Conservation (phyloP, 73 alveolate genomes). For the Tetrahymena elliotti region DNA sequence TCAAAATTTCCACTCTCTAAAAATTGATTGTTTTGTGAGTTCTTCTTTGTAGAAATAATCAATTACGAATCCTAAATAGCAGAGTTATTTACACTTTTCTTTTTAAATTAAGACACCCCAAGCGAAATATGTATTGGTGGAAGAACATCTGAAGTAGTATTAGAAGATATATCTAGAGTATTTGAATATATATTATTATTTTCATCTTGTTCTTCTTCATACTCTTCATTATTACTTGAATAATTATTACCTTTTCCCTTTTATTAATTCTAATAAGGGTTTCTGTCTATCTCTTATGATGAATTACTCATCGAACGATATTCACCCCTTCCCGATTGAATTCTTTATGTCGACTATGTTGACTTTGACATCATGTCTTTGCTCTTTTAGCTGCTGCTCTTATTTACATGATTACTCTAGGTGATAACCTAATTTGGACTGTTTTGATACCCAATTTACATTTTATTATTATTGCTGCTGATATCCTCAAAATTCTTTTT, state of each 20-base stretch:
- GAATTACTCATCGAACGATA: not conserved
- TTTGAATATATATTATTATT: not conserved
- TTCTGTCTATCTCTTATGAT: not conserved
- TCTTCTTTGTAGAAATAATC: not conserved
- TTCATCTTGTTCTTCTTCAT: not conserved
- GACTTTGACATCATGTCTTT: not conserved
- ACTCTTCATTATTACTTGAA: not conserved
- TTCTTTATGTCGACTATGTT: not conserved
- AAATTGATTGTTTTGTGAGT: not conserved
- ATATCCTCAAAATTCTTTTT: too few relatives aligned
- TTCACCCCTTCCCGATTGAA: not conserved
- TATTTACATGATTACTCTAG: too few relatives aligned
- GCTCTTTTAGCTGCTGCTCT: not conserved
- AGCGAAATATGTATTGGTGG: not conserved
- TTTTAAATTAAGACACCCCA: not conserved
- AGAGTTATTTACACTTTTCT: not conserved
- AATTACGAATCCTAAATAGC: not conserved
- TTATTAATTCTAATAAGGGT: not conserved
- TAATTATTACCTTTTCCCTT: not conserved
- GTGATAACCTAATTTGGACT: not conserved
- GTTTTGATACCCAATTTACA: not conserved
- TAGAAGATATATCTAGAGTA: not conserved
- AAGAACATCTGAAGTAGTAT: not conserved
- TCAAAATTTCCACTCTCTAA: not conserved
- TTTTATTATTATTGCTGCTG: not conserved